Evolutionary conservation across 139 green algal genomes (phyloP).

Genomic region (Eudorina sp.): DNA sequence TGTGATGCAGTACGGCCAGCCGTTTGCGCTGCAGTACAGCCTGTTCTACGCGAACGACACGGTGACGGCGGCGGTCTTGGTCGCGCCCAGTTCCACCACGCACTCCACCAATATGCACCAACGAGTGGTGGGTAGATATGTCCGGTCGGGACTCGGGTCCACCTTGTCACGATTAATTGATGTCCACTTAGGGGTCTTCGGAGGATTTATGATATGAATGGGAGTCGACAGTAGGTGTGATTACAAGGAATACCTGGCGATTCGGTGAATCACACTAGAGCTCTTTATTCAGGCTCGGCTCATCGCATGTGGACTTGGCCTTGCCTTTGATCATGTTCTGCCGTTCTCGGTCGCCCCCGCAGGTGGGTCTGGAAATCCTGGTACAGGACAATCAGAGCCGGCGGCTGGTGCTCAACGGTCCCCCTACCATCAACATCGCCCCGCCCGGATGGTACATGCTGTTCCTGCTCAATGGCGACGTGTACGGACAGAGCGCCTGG

Average conservation of each 20-base stretch:
- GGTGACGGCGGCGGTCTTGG: slow-evolving; percentile 41
- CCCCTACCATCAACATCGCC: slow-evolving; percentile 52
- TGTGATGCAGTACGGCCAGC: slow-evolving; percentile 26
- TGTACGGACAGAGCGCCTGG: slow-evolving; percentile 46
- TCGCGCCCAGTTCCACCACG: slow-evolving; percentile 44
- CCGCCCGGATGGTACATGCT: slow-evolving; percentile 59
- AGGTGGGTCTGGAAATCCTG: slow-evolving; percentile 44
- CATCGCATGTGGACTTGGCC: too few relatives aligned
- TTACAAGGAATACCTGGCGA: too few relatives aligned
- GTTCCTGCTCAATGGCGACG: slow-evolving; percentile 57
- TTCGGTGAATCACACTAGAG: too few relatives aligned
- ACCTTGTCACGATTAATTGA: too few relatives aligned
- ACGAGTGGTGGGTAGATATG: slow-evolving; percentile 41
- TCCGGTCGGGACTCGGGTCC: too few relatives aligned
- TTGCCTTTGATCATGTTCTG: too few relatives aligned
- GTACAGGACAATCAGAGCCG: background rate
- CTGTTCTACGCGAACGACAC: background rate
- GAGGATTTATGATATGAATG: too few relatives aligned
- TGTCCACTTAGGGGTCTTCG: too few relatives aligned
- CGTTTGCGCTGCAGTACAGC: slow-evolving; percentile 11
- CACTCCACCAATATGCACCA: slow-evolving; percentile 60
- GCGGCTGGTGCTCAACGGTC: background rate
- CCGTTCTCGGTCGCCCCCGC: too few relatives aligned
- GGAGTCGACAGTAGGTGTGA: too few relatives aligned
- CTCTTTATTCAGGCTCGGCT: too few relatives aligned